Percentiles rank a stretch among this genome's conserved stretches.
These are phyloP conservation scores for Exophiala phaeomuriformis DNA, from an alignment of 2,329 filamentous ascomycete species.

Conservation along the genomic window DNA sequence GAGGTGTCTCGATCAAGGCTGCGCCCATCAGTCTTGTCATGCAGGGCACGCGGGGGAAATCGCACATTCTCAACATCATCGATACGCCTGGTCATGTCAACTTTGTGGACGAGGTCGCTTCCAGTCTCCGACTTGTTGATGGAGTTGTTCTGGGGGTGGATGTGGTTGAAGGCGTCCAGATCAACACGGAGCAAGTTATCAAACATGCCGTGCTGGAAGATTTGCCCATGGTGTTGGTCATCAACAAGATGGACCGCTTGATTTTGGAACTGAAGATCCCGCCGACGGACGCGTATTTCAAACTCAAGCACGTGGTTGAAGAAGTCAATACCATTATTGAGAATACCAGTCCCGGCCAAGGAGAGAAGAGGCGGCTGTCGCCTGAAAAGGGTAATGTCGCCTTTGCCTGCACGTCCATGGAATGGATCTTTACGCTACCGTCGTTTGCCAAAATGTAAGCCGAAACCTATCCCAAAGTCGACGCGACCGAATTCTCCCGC, in stretches of 20 bases:
- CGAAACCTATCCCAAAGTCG: constrained; percentile 74
- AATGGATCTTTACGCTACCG: constrained; percentile 91
- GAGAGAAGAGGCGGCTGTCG: constrained; percentile 72
- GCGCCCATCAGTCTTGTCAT: constrained; percentile 91
- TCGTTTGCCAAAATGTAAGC: constrained; percentile 97
- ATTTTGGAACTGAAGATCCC: constrained; percentile 92
- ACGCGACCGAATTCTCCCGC: constrained; percentile 71
- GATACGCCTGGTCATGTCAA: constrained; percentile 98
- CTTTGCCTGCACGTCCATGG: constrained; percentile 87
- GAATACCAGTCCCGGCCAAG: constrained; percentile 71
- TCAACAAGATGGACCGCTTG: constrained; percentile 96
- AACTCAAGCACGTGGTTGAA: constrained; percentile 96
- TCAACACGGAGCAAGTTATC: constrained; percentile 95
- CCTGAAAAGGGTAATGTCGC: constrained; percentile 98
- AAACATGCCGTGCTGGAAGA: constrained; percentile 89
- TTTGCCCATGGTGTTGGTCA: constrained; percentile 76
- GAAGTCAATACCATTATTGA: constrained; percentile 96
- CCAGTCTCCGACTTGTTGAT: constrained; percentile 77
- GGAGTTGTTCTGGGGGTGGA: constrained; percentile 91
- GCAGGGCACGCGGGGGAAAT: constrained; percentile 83
- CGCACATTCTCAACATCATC: constrained; percentile 86
- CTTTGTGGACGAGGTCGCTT: constrained; percentile 94
- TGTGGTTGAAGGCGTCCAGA: constrained; percentile 96
- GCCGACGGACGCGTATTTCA: constrained; percentile 95
- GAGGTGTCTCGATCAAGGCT: constrained; percentile 85